These are phyloP conservation scores for Komagataella phaffii DNA, from an alignment of 805 yeast genomes.

Conservation along the genomic window DNA sequence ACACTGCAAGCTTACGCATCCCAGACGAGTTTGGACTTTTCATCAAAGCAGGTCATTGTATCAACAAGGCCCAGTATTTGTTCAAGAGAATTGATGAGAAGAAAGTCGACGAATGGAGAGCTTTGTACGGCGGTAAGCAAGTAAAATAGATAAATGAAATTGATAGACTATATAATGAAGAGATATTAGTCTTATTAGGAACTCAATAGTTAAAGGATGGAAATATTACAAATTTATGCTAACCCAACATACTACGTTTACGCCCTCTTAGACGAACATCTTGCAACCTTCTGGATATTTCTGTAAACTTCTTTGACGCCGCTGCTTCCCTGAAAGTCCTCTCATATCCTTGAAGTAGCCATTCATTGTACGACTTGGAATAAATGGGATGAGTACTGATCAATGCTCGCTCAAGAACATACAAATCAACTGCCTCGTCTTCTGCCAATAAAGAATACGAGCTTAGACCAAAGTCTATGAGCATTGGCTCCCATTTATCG, in stretches of 20 bases:
- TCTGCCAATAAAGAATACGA: conserved; percentile 65
- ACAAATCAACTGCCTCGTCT: conserved; percentile 94
- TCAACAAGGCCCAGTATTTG: conserved; percentile 83
- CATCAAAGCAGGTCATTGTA: conserved; percentile 69
- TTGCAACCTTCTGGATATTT: conserved; percentile 51
- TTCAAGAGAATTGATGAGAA: conserved; percentile 87
- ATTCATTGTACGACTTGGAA: conserved; percentile 46
- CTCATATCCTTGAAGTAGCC: conserved; percentile 65
- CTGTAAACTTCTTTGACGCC: conserved; percentile 27
- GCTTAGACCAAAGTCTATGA: conserved; percentile 90
- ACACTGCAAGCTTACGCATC: conserved; percentile 68
- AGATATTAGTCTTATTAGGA: not conserved
- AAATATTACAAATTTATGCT: too few species aligned
- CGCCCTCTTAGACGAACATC: conserved; percentile 88
- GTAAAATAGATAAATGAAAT: not conserved
- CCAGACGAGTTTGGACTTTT: conserved; percentile 63
- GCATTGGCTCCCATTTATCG: conserved; percentile 27
- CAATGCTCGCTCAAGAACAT: conserved; percentile 87
- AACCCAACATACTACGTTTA: conserved; percentile 90
- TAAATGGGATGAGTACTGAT: conserved; percentile 78
- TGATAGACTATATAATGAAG: not conserved
- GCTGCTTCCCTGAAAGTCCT: conserved; percentile 19
- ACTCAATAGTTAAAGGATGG: not conserved
- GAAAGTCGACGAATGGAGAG: conserved; percentile 79
- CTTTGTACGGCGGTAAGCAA: conserved; percentile 72